phyloP scores from a whole-genome alignment of 176 grass and related monocot genomes.

The Calamus simplicifolius region DNA sequence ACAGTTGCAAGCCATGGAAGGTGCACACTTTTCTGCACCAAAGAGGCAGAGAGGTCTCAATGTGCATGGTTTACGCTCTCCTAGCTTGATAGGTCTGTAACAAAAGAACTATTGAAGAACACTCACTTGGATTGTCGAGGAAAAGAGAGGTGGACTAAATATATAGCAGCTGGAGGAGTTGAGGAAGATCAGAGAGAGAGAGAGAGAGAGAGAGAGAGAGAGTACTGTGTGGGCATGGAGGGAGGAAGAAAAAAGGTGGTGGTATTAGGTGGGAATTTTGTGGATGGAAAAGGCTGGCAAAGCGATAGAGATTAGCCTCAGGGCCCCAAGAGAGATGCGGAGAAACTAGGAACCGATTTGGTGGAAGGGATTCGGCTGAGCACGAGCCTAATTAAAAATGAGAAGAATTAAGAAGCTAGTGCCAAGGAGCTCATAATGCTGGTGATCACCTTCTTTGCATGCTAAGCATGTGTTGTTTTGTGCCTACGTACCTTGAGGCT shows the following conservation, averaged over 20 bases:
- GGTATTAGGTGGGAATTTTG: not conserved
- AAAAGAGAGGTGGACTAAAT: constrained; percentile 8
- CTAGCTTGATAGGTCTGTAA: not conserved
- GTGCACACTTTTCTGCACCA: constrained; percentile 49
- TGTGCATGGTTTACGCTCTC: not conserved
- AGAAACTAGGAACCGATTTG: not conserved
- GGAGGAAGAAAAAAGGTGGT: not conserved
- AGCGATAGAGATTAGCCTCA: not conserved
- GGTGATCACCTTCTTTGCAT: too few relatives aligned
- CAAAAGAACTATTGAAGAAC: not conserved
- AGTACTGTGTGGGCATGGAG: constrained; percentile 45
- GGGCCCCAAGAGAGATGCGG: not conserved
- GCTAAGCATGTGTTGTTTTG: too few relatives aligned
- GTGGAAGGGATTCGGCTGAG: not conserved
- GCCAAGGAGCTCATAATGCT: too few relatives aligned
- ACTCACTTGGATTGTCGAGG: constrained; percentile 27
- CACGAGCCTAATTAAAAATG: not conserved
- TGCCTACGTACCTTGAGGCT: too few relatives aligned
- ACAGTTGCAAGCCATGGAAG: constrained; percentile 54
- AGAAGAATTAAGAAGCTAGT: too few relatives aligned
- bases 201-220: too few relatives aligned
- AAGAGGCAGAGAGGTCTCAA: constrained; percentile 12
- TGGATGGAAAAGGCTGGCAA: constrained; percentile 9
- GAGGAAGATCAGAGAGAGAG: constrained; percentile 25
- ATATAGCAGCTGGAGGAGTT: constrained; percentile 2